Evolutionary conservation across 2,329 filamentous ascomycete genomes (phyloP), one percentile per base, ranked within the genome.

Genomic region (Stagonosporopsis rhizophila): DNA sequence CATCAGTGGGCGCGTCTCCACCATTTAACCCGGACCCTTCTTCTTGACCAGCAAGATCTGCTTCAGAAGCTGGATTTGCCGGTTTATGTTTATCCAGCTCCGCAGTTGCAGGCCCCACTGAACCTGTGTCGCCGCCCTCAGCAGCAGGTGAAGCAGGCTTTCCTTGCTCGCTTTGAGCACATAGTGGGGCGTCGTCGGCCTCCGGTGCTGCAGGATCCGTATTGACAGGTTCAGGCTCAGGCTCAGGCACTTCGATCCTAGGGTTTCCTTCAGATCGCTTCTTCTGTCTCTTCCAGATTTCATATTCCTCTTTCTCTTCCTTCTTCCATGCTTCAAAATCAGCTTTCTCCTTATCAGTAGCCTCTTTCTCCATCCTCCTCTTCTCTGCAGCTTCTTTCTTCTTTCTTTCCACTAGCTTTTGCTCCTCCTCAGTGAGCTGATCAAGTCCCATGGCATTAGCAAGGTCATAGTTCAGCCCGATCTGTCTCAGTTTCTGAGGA

Each of bases 381-480:
- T 67, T 67, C 25, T 70, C 62, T 58, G 68, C 72, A 49, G 72
- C 73, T 35, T 71, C 65, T 12, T 71, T 75, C 34, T 71, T 68
- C 41, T 73, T 68, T 49, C 75, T 66, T 25, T 76, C 75, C 45
- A 73, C 63, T 62, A 77, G 76, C 67, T 75, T 79, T 50, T 74
- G 70, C 14, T 78, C 73, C 44, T 73, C 79, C 22, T 85, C 82
- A 32, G 80, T 79, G n/a, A 81, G 77, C 23, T 79, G 66, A 7
- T 82, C 71, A 3, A 82, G 77, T 2, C 85, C 87, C 70, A 89
- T 89, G 59, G 84, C 83, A 68, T 90, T 86, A 0, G 88, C 87
- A 6, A 90, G 81, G 60, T 91, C 88, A 60, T 89, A 90, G 11
- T 87, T 87, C 60, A 87, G 79, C 2, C 88, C 88, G 22, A 89